Percentiles rank a stretch among this genome's conserved stretches.
These are phyloP conservation scores for Lachnellula subtilissima DNA, from an alignment of 2,329 filamentous ascomycete species.

Conservation along the genomic window DNA sequence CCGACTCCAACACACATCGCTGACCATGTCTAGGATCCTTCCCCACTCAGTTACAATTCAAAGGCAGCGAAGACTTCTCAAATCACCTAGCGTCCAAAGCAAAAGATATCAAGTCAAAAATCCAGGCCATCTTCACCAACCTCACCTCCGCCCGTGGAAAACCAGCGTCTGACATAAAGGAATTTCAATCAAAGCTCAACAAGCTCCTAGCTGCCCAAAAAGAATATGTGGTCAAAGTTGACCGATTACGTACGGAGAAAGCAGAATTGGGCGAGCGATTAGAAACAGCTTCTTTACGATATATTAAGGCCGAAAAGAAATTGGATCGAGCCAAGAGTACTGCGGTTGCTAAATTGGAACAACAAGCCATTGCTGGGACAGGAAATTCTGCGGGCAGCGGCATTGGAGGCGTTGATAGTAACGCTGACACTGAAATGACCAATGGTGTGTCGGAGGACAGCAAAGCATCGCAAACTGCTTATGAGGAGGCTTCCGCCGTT, in stretches of 20 bases:
- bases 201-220: conserved; percentile 78
- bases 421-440: conserved; percentile 36
- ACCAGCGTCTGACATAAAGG: conserved; percentile 62
- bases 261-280: conserved; percentile 80
- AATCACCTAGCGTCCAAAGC: conserved; percentile 73
- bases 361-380: conserved; percentile 73
- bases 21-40: conserved; percentile 46
- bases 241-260: conserved; percentile 71
- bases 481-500: conserved; percentile 72
- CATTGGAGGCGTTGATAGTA: conserved; percentile 40
- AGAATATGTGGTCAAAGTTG: conserved; percentile 69
- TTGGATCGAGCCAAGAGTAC: conserved; percentile 83
- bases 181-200: conserved; percentile 71
- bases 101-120: conserved; percentile 68
- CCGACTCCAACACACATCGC: conserved; percentile 1
- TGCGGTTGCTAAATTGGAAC: conserved; percentile 87
- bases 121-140: conserved; percentile 62
- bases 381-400: conserved; percentile 35
- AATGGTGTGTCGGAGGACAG: conserved; percentile 51
- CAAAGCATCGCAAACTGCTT: conserved; percentile 67
- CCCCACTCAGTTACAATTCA: conserved; percentile 55
- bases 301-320: conserved; percentile 93
- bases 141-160: conserved; percentile 48
- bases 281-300: conserved; percentile 82
- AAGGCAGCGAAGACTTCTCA: conserved; percentile 68